These are phyloP conservation scores for Ramaria sp. DNA, from an alignment of 768 basidiomycete species.

Conservation along the genomic window DNA sequence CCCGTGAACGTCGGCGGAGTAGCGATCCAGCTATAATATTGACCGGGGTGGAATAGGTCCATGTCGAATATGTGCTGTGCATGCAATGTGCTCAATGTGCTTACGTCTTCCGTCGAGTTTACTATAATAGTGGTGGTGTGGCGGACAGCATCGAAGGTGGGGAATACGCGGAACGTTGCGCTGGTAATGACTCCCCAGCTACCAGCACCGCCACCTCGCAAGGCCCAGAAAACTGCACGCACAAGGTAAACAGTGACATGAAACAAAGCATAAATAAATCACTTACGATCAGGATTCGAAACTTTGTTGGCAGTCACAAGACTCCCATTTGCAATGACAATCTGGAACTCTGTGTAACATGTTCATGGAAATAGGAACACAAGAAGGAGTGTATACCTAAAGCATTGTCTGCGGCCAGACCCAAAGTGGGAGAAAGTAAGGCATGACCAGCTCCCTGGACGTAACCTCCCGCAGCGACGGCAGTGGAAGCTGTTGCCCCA, in stretches of 20 bases:
- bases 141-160: constrained; percentile 20
- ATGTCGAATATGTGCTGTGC: constrained; percentile 28
- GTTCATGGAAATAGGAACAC: not conserved
- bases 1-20: not conserved
- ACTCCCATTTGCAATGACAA: constrained; percentile 22
- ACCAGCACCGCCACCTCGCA: constrained; percentile 13
- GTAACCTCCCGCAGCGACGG: constrained; percentile 22
- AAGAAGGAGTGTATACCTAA: not conserved
- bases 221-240: constrained; percentile 3
- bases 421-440: constrained; percentile 16
- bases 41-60: constrained; percentile 21
- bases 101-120: constrained; percentile 13
- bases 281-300: constrained; percentile 18
- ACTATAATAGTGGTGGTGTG: constrained; percentile 14
- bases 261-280: not conserved
- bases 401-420: constrained; percentile 19
- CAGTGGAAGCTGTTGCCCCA: constrained; percentile 18
- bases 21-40: constrained; percentile 18
- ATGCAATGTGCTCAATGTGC: constrained; percentile 20
- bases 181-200: constrained; percentile 30
- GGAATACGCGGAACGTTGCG: constrained; percentile 25
- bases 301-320: constrained; percentile 18
- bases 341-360: constrained; percentile 15
- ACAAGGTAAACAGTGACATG: not conserved
- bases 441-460: constrained; percentile 25